Percentiles rank a stretch among this genome's conserved stretches.
These are phyloP conservation scores for Rugosomyces carneus DNA, from an alignment of 1,284 basidiomycete species.

Conservation along the genomic window DNA sequence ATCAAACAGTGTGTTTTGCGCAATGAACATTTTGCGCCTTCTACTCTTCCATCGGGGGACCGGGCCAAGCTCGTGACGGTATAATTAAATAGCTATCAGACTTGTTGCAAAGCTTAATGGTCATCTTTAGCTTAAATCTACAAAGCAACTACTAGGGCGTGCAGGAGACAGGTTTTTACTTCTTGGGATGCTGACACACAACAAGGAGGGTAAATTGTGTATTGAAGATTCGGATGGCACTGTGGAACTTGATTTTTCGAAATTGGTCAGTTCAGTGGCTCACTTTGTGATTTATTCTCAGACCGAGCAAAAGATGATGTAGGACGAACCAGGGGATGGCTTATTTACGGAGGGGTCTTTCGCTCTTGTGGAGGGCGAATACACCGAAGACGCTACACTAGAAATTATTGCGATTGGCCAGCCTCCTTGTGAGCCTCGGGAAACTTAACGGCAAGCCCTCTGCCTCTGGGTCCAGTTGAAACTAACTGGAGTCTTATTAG, in stretches of 20 bases:
- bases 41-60: conserved; percentile 83
- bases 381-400: conserved; percentile 86
- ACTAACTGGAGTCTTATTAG: conserved; percentile 31
- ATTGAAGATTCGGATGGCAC: conserved; percentile 92
- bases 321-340: conserved; percentile 93
- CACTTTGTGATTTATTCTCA: conserved; percentile 6
- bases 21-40: conserved; percentile 95
- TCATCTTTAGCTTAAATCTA: conserved; percentile 75
- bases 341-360: conserved; percentile 96
- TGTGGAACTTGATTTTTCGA: conserved; percentile 86
- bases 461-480: background rate
- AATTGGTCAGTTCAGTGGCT: conserved; percentile 54
- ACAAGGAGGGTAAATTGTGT: conserved; percentile 85
- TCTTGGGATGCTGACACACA: conserved; percentile 88
- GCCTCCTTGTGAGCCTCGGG: conserved; percentile 89
- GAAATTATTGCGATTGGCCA: conserved; percentile 93
- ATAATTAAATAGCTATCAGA: conserved; percentile 19
- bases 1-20: conserved; percentile 87
- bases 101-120: conserved; percentile 4
- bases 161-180: conserved; percentile 88
- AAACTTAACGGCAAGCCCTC: conserved; percentile 62
- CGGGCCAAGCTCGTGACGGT: conserved; percentile 83
- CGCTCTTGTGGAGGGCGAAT: conserved; percentile 94
- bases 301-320: conserved; percentile 8
- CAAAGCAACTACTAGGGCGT: conserved; percentile 92